Percentiles rank a stretch among this genome's conserved stretches.
Evolutionary conservation across 192 early-diverging fungal genomes (phyloP).

Genomic region (Coemansia sp.): DNA sequence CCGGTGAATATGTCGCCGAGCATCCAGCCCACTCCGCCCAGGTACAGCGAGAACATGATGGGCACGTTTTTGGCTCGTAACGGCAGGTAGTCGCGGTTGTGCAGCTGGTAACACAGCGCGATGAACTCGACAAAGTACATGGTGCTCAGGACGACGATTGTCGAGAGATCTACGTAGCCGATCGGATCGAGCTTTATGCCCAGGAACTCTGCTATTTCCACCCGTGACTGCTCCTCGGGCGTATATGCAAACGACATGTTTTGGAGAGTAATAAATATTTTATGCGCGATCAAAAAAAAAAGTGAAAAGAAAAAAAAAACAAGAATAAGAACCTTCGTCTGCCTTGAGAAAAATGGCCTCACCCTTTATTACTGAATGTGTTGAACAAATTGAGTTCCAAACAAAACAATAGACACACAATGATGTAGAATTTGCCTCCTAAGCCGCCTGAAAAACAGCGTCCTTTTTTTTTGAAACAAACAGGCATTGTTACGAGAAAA

Average conservation of each 20-base stretch:
- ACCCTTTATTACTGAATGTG: no score
- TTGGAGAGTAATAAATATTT: no score
- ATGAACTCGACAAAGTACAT: slow-evolving; percentile 41
- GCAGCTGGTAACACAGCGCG: slow-evolving; percentile 35
- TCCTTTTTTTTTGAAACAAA: no score
- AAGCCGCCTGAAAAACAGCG: no score
- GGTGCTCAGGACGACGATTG: slow-evolving; percentile 28
- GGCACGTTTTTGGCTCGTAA: slow-evolving; percentile 43
- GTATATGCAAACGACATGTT: slow-evolving; percentile 39
- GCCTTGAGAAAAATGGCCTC: no score
- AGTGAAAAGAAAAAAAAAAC: neutral
- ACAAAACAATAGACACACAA: no score
- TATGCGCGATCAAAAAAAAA: neutral
- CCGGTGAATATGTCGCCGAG: slow-evolving; percentile 43
- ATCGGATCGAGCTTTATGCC: slow-evolving; percentile 40
- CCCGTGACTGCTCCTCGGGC: slow-evolving; percentile 23
- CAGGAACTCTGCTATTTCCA: slow-evolving; percentile 28
- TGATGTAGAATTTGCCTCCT: no score
- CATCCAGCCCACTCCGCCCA: slow-evolving; percentile 30
- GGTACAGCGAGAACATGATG: slow-evolving; percentile 36
- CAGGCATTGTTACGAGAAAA: no score
- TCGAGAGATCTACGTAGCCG: slow-evolving; percentile 41
- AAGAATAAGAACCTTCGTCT: no score
- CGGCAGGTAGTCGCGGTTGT: slow-evolving; percentile 40
- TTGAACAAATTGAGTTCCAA: no score